Evolutionary conservation across 495 filamentous ascomycete genomes (phyloP).

Genomic region (Hypomontagnella submonticulosa): DNA sequence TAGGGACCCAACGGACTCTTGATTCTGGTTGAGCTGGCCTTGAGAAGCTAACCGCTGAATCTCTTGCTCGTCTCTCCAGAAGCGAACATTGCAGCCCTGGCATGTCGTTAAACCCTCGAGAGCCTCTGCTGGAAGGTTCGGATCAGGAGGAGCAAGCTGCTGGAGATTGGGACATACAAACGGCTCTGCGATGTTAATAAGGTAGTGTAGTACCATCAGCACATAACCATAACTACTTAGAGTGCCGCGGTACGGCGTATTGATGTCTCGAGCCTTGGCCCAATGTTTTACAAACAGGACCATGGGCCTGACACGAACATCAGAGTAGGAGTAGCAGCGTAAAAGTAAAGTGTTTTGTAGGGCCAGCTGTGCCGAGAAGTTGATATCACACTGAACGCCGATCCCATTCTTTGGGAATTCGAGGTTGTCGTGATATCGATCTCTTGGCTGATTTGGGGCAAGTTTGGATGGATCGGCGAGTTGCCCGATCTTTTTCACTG

Average conservation of each 20-base stretch:
- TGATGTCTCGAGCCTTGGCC: slow-evolving; percentile 83
- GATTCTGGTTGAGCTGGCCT: slow-evolving; percentile 68
- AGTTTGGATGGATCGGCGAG: slow-evolving; percentile 56
- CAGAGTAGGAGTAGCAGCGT: slow-evolving; percentile 78
- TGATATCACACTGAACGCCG: slow-evolving; percentile 85
- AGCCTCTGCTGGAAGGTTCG: slow-evolving; percentile 52
- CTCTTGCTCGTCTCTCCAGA: slow-evolving; percentile 74
- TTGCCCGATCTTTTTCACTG: slow-evolving; percentile 49
- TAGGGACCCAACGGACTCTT: slow-evolving; percentile 69
- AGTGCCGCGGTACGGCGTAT: slow-evolving; percentile 82
- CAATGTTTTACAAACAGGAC: slow-evolving; percentile 86
- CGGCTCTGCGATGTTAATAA: slow-evolving; percentile 79
- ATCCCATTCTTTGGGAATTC: slow-evolving; percentile 76
- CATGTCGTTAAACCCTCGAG: slow-evolving; percentile 56
- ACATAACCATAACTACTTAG: slow-evolving; percentile 88
- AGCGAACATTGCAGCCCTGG: slow-evolving; percentile 69
- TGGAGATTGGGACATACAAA: slow-evolving; percentile 86
- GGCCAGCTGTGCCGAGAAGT: slow-evolving; percentile 81
- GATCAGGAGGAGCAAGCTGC: slow-evolving; percentile 57
- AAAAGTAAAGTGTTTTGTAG: slow-evolving; percentile 82
- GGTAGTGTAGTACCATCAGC: slow-evolving; percentile 92
- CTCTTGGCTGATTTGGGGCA: slow-evolving; percentile 60
- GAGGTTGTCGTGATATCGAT: slow-evolving; percentile 64
- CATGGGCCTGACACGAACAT: slow-evolving; percentile 76
- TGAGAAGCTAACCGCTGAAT: slow-evolving; percentile 63